These are phyloP conservation scores for Neoscytalidium dimidiatum DNA, from an alignment of 2,329 filamentous ascomycete genomes.

Conservation along the genomic window DNA sequence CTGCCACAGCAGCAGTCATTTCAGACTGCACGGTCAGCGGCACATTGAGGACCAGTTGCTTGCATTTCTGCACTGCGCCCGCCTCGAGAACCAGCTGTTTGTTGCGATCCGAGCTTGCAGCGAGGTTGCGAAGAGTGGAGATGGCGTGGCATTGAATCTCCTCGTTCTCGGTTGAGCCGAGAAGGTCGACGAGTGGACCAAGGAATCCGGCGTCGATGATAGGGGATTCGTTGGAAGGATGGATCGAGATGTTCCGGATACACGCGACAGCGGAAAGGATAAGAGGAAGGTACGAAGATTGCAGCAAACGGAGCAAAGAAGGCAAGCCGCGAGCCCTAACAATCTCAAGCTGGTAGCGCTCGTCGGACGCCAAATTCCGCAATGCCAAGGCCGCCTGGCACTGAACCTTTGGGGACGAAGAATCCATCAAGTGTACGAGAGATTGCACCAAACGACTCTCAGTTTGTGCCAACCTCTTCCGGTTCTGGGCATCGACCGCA, in stretches of 20 bases:
- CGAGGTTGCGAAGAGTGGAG: slow-evolving; percentile 91
- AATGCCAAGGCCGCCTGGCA: slow-evolving; percentile 94
- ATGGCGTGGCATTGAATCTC: slow-evolving; percentile 99
- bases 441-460: slow-evolving; percentile 92
- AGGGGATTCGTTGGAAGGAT: slow-evolving; percentile 94
- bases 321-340: slow-evolving; percentile 84
- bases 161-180: slow-evolving; percentile 95
- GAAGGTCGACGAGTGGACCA: slow-evolving; percentile 86
- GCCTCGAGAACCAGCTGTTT: slow-evolving; percentile 97
- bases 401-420: slow-evolving; percentile 94
- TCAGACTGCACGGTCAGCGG: slow-evolving; percentile 95
- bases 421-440: slow-evolving; percentile 95
- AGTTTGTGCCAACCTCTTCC: slow-evolving; percentile 85
- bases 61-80: slow-evolving; percentile 97
- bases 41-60: slow-evolving; percentile 90
- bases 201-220: slow-evolving; percentile 98
- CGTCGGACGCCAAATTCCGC: slow-evolving; percentile 93
- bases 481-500: slow-evolving; percentile 87
- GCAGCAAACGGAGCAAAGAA: slow-evolving; percentile 83
- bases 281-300: slow-evolving; percentile 92
- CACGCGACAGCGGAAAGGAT: slow-evolving; percentile 97
- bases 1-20: slow-evolving; percentile 99
- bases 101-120: slow-evolving; percentile 95
- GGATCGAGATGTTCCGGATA: slow-evolving; percentile 98
- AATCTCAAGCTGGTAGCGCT: slow-evolving; percentile 98